Conservation (phyloP, 129 eudicot genomes). For the Erigeron canadensis region DNA sequence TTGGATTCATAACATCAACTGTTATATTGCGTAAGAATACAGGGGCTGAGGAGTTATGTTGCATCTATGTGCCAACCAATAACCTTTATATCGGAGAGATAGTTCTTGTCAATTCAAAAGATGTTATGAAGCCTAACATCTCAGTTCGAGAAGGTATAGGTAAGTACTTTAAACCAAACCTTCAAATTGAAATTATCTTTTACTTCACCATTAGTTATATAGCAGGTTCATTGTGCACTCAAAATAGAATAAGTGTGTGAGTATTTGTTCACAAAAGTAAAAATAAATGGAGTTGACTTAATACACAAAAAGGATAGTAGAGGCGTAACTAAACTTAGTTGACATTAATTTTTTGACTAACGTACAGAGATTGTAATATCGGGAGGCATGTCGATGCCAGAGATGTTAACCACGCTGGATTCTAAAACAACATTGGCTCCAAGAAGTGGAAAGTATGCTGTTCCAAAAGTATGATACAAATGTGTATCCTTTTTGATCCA, state of each 20-base stretch:
- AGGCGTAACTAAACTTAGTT: neutral
- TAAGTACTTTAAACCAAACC: conserved; percentile 26
- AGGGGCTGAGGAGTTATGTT: conserved; percentile 75
- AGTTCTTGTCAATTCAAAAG: conserved; percentile 64
- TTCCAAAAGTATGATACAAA: conserved; percentile 49
- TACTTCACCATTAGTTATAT: neutral
- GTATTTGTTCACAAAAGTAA: too few relatives aligned
- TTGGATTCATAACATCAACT: conserved; percentile 78
- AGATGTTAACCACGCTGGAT: conserved; percentile 50
- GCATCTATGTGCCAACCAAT: conserved; percentile 81
- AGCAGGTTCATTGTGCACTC: too few relatives aligned
- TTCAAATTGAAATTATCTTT: neutral
- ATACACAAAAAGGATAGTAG: too few relatives aligned
- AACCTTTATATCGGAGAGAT: conserved; percentile 85
- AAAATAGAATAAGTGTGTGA: too few relatives aligned
- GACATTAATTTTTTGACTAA: neutral
- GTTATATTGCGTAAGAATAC: conserved; percentile 50
- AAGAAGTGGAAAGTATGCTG: conserved; percentile 47
- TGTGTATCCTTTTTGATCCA: neutral
- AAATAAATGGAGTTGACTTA: too few relatives aligned
- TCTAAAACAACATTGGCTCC: conserved; percentile 37
- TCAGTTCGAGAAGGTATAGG: conserved; percentile 90
- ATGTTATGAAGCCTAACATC: conserved; percentile 66
- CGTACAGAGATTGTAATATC: conserved; percentile 79
- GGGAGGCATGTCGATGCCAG: conserved; percentile 86